Conservation (phyloP, 139 green algal species). For the Dunaliella primolecta region DNA sequence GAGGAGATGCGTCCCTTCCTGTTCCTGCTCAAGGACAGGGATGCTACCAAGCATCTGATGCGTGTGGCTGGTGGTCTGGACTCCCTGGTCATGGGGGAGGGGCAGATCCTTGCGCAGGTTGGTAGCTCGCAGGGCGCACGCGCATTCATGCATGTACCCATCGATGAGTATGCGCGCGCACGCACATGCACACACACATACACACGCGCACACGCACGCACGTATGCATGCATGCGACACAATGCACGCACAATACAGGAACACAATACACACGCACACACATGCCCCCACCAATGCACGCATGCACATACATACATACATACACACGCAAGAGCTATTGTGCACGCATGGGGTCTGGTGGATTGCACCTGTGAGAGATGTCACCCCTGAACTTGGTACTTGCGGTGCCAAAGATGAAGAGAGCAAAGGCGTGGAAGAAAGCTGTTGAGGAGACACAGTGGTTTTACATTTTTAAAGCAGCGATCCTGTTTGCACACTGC, state of each 20-base stretch:
- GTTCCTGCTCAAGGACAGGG: slow-evolving; percentile 93
- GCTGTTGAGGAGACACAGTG: no score
- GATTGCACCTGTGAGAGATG: no score
- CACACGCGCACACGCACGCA: background rate
- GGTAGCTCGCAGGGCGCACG: slow-evolving; percentile 26
- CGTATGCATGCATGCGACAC: no score
- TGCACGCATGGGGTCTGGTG: no score
- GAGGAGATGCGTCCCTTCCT: slow-evolving; percentile 92
- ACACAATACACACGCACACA: background rate
- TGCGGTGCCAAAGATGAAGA: no score
- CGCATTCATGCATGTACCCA: background rate
- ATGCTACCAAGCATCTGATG: slow-evolving; percentile 95
- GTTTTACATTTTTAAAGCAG: no score
- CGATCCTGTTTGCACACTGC: no score
- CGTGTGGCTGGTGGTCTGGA: slow-evolving; percentile 92
- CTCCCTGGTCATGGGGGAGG: slow-evolving; percentile 97
- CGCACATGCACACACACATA: background rate
- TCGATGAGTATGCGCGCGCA: background rate
- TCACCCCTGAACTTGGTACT: no score
- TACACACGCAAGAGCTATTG: no score
- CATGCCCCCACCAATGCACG: background rate
- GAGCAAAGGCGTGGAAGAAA: no score
- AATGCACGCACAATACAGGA: no score
- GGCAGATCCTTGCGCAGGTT: slow-evolving; percentile 98
- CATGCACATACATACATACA: background rate